Conservation (phyloP, 805 yeast species). For the Ogataea glucozyma region DNA sequence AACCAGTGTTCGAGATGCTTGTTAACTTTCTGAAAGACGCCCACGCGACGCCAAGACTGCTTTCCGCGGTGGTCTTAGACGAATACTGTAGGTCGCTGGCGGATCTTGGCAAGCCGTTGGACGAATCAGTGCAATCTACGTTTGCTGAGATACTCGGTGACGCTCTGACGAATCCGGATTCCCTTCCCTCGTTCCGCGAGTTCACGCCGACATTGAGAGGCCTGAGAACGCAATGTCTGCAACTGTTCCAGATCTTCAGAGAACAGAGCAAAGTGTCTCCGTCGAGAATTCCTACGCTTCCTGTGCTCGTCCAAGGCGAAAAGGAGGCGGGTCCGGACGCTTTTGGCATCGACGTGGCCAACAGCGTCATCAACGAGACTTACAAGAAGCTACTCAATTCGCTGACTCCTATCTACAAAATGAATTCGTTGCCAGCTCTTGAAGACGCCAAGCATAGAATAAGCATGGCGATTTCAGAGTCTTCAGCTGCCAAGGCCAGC, state of each 20-base stretch:
- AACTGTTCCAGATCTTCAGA: constrained; percentile 73
- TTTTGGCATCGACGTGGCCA: constrained; percentile 77
- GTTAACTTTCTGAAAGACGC: constrained; percentile 51
- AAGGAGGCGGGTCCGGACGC: constrained; percentile 93
- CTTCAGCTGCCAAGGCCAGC: constrained; percentile 50
- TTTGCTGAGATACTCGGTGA: constrained; percentile 32
- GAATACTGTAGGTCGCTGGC: constrained; percentile 53
- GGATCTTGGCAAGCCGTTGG: constrained; percentile 18
- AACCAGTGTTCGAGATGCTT: constrained; percentile 40
- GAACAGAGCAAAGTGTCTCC: constrained; percentile 74
- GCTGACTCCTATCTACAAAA: constrained; percentile 67
- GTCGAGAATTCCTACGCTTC: constrained; percentile 73
- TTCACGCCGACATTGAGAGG: constrained; percentile 83
- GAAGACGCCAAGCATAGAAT: constrained; percentile 79
- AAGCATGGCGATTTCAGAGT: constrained; percentile 63
- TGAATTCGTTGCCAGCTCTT: constrained; percentile 67
- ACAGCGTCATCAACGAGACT: constrained; percentile 60
- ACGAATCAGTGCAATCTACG: constrained; percentile 5
- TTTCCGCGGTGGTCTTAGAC: constrained; percentile 67
- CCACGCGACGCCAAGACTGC: constrained; percentile 79
- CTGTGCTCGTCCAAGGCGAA: constrained; percentile 93
- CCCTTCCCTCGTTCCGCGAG: constrained; percentile 69
- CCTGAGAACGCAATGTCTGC: constrained; percentile 83
- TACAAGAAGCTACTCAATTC: constrained; percentile 64
- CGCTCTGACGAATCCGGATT: constrained; percentile 43